These are phyloP conservation scores for Aaosphaeria arxii DNA, from an alignment of 2,329 filamentous ascomycete species.

Conservation along the genomic window DNA sequence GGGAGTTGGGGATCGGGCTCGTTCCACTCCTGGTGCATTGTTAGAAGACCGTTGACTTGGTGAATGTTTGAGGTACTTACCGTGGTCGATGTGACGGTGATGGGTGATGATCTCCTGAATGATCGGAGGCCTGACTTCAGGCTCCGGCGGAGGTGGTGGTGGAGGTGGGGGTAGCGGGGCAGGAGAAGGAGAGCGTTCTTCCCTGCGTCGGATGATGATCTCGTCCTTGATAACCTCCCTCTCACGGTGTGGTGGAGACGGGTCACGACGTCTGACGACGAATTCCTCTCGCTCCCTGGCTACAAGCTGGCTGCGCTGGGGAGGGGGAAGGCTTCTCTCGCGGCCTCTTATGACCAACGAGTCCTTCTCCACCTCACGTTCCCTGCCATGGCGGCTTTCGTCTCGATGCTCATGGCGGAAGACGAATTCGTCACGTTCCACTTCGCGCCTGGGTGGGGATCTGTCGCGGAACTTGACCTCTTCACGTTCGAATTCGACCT, in stretches of 20 bases:
- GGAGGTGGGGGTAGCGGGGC: slow-evolving; percentile 44
- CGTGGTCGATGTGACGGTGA: slow-evolving; percentile 83
- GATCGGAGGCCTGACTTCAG: slow-evolving; percentile 74
- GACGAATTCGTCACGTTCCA: slow-evolving; percentile 42
- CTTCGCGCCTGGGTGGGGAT: slow-evolving; percentile 19
- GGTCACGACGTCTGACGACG: slow-evolving; percentile 37
- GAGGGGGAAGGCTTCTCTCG: slow-evolving; percentile 35
- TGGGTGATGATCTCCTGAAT: slow-evolving; percentile 88
- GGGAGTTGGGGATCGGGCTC: slow-evolving; percentile 46
- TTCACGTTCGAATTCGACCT: slow-evolving; percentile 39
- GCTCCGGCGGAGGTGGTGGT: slow-evolving; percentile 53
- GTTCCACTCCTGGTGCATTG: slow-evolving; percentile 39
- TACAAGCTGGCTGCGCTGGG: slow-evolving; percentile 33
- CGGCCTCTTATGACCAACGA: slow-evolving; percentile 31
- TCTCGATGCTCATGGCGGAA: slow-evolving; percentile 34
- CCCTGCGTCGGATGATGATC: slow-evolving; percentile 45
- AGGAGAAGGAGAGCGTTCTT: slow-evolving; percentile 51
- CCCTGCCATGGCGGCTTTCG: slow-evolving; percentile 32
- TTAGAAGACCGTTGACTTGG: slow-evolving; percentile 1
- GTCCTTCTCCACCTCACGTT: slow-evolving; percentile 34
- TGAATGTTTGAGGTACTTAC: slow-evolving; percentile 46
- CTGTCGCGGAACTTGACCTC: slow-evolving; percentile 49
- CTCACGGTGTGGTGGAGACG: slow-evolving; percentile 28
- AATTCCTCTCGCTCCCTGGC: slow-evolving; percentile 42
- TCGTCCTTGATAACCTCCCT: slow-evolving; percentile 35